Conservation (phyloP, 208 protist species). For the Trypanosoma lewisi region DNA sequence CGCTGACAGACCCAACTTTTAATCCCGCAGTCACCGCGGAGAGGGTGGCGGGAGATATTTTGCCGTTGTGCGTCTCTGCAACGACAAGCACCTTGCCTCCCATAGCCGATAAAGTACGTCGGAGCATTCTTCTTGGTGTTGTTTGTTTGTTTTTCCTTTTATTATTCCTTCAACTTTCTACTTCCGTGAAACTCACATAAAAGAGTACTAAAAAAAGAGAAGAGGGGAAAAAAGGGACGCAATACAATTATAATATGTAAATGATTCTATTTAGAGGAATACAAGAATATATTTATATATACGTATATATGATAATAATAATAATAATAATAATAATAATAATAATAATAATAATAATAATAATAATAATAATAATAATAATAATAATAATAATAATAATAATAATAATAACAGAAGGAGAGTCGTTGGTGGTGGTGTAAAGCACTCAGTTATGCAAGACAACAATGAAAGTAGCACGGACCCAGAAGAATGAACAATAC, state of each 20-base stretch:
- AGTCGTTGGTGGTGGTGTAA: too few relatives aligned
- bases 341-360: too few relatives aligned
- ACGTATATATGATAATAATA: neutral
- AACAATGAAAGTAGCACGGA: too few relatives aligned
- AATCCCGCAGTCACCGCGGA: constrained; percentile 86
- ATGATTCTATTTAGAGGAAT: neutral
- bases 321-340: too few relatives aligned
- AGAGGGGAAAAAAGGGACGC: constrained; percentile 11
- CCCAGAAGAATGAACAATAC: too few relatives aligned
- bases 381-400: too few relatives aligned
- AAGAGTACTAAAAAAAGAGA: constrained; percentile 14
- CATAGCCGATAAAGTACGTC: constrained; percentile 25
- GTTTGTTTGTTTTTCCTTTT: constrained; percentile 3
- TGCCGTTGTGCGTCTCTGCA: constrained; percentile 58
- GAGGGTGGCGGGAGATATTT: constrained; percentile 76
- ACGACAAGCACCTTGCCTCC: constrained; percentile 69
- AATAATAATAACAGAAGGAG: too few relatives aligned
- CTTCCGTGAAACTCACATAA: neutral
- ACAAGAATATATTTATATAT: neutral
- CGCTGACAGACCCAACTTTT: constrained; percentile 80
- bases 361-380: too few relatives aligned
- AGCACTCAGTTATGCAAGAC: neutral
- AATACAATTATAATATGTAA: constrained; percentile 11
- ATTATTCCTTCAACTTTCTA: constrained; percentile 1
- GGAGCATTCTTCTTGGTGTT: constrained; percentile 45